Conservation (phyloP, 2,329 filamentous ascomycete genomes). For the Leptosphaerulina australis region DNA sequence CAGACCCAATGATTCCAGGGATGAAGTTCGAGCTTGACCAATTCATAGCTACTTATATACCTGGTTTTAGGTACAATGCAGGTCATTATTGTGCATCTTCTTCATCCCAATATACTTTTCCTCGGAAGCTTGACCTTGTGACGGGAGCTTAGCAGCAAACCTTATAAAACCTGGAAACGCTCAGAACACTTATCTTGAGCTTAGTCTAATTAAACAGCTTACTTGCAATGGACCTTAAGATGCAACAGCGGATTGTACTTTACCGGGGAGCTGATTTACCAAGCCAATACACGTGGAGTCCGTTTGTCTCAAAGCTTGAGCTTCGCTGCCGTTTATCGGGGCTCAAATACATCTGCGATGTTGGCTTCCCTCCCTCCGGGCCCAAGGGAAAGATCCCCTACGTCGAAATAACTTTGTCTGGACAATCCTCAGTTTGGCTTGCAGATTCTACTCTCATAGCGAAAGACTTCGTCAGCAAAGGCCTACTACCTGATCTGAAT, state of each 20-base stretch:
- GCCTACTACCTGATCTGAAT: slow-evolving; percentile 58
- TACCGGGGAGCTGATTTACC: slow-evolving; percentile 58
- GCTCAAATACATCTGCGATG: slow-evolving; percentile 54
- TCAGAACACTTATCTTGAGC: background rate
- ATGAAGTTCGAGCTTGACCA: background rate
- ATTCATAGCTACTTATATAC: slow-evolving; percentile 2
- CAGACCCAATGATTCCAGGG: background rate
- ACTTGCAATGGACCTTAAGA: slow-evolving; percentile 3
- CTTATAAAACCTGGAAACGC: background rate
- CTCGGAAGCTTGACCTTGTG: background rate
- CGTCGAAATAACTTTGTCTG: slow-evolving; percentile 44
- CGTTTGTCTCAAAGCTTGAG: slow-evolving; percentile 68
- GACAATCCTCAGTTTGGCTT: slow-evolving; percentile 37
- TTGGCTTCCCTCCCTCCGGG: slow-evolving; percentile 54
- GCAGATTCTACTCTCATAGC: slow-evolving; percentile 64
- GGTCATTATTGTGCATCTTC: background rate
- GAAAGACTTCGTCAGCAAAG: slow-evolving; percentile 51
- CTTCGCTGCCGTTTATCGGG: slow-evolving; percentile 62
- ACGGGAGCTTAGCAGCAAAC: background rate
- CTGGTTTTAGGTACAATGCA: background rate
- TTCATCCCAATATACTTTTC: too few relatives aligned
- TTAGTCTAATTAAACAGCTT: background rate
- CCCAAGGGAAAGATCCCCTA: slow-evolving; percentile 69
- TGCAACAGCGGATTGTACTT: slow-evolving; percentile 45
- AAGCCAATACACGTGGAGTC: slow-evolving; percentile 61